A percentile compares a stretch with the other conserved stretches of the same genome.
Evolutionary conservation across 805 yeast genomes (phyloP).

Genomic region (Pichia thaimueangensis): DNA sequence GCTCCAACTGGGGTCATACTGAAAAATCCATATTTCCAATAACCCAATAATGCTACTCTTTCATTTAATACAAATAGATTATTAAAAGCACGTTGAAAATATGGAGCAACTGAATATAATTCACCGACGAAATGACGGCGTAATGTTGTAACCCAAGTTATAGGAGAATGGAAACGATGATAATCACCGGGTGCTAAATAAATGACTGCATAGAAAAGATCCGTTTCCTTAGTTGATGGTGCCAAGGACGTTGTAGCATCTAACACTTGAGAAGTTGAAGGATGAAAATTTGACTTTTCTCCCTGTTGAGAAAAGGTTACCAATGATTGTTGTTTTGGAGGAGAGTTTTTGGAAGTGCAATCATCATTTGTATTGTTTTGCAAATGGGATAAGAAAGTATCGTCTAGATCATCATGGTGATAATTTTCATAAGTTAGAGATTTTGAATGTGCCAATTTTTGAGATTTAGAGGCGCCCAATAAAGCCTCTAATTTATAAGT

Average conservation of each 20-base stretch:
- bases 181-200: slow-evolving; percentile 98
- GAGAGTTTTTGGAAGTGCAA: slow-evolving; percentile 7
- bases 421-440: slow-evolving; percentile 2
- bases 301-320: slow-evolving; percentile 57
- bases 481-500: slow-evolving; percentile 85
- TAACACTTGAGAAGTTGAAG: slow-evolving; percentile 25
- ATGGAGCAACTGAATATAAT: slow-evolving; percentile 92
- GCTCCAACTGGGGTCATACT: slow-evolving; percentile 99
- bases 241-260: slow-evolving; percentile 16
- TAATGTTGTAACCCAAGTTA: slow-evolving; percentile 89
- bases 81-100: slow-evolving; percentile 79
- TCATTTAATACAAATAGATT: slow-evolving; percentile 89
- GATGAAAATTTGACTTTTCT: slow-evolving; percentile 44
- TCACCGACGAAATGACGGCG: slow-evolving; percentile 97
- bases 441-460: slow-evolving; percentile 40
- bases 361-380: slow-evolving; percentile 14
- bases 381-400: slow-evolving; percentile 10
- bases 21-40: slow-evolving; percentile 96
- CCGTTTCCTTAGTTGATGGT: slow-evolving; percentile 39
- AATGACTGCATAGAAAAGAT: slow-evolving; percentile 81
- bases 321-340: slow-evolving; percentile 6
- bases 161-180: slow-evolving; percentile 94
- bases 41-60: slow-evolving; percentile 89
- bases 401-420: slow-evolving; percentile 13
- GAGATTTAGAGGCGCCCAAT: slow-evolving; percentile 51